These are phyloP conservation scores for Cercospora beticola DNA, from an alignment of 2,329 filamentous ascomycete genomes.

Conservation along the genomic window DNA sequence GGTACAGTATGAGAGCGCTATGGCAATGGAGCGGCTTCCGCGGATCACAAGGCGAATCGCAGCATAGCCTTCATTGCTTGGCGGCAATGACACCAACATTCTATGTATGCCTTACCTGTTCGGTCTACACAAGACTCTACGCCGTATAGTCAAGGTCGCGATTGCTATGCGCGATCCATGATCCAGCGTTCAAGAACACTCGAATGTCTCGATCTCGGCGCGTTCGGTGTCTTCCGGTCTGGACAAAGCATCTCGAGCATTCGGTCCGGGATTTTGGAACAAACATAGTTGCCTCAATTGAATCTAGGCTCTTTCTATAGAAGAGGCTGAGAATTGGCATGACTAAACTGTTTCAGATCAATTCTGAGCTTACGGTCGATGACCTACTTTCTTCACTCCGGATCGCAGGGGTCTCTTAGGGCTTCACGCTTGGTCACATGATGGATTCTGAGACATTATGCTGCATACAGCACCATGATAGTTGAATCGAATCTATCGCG, in stretches of 20 bases:
- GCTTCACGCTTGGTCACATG: background rate
- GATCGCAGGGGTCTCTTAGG: background rate
- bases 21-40: background rate
- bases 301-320: background rate
- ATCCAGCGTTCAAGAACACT: background rate
- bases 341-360: background rate
- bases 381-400: background rate
- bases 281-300: background rate
- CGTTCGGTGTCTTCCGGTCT: background rate
- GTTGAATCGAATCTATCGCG: background rate
- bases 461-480: background rate
- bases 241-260: background rate
- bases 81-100: background rate
- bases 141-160: background rate
- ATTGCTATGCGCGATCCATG: background rate
- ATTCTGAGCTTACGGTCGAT: background rate
- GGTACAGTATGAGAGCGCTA: background rate
- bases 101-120: background rate
- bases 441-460: background rate
- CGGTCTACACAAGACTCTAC: background rate
- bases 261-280: background rate
- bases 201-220: background rate
- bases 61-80: background rate
- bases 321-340: background rate
- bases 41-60: background rate